Evolutionary conservation across 2,329 filamentous ascomycete species (phyloP).

Genomic region (Microthyrium microscopicum): DNA sequence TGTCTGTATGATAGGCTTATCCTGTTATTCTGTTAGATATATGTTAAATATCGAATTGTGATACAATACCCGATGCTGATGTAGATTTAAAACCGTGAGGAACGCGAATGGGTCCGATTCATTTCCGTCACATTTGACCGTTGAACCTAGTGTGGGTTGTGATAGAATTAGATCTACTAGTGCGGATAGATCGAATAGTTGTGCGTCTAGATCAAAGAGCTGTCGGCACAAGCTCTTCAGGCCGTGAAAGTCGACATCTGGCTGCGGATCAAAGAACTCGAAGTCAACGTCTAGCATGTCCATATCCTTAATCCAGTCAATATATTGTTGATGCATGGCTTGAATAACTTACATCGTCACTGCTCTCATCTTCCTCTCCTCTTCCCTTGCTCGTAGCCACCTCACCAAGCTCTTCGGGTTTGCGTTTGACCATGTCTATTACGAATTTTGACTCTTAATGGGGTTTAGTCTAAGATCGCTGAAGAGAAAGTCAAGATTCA

Average conservation of each 20-base stretch:
- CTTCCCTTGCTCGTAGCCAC: neutral
- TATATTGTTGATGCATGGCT: neutral
- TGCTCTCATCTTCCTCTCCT: slow-evolving; percentile 2
- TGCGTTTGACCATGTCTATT: too few species aligned
- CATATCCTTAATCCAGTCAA: slow-evolving; percentile 46
- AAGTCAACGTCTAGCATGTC: slow-evolving; percentile 93
- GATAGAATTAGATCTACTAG: slow-evolving; percentile 74
- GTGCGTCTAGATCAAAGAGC: slow-evolving; percentile 75
- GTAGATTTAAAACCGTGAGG: slow-evolving; percentile 70
- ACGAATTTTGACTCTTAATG: too few species aligned
- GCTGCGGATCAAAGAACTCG: slow-evolving; percentile 94
- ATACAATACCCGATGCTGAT: slow-evolving; percentile 45
- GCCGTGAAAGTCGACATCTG: slow-evolving; percentile 84
- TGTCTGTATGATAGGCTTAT: slow-evolving; percentile 54
- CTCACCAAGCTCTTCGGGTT: too few species aligned
- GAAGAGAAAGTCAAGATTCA: too few species aligned
- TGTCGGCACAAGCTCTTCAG: slow-evolving; percentile 81
- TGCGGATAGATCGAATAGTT: slow-evolving; percentile 72
- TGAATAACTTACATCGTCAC: slow-evolving; percentile 5
- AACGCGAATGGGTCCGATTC: slow-evolving; percentile 87
- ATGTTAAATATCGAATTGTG: neutral
- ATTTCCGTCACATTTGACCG: slow-evolving; percentile 92
- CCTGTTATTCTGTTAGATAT: slow-evolving; percentile 19
- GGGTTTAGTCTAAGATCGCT: too few species aligned
- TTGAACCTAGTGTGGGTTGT: slow-evolving; percentile 78